A percentile compares a stretch with the other conserved stretches of the same genome.
Conservation (phyloP, 2,329 filamentous ascomycete genomes). For the Penicillium sumatraense region DNA sequence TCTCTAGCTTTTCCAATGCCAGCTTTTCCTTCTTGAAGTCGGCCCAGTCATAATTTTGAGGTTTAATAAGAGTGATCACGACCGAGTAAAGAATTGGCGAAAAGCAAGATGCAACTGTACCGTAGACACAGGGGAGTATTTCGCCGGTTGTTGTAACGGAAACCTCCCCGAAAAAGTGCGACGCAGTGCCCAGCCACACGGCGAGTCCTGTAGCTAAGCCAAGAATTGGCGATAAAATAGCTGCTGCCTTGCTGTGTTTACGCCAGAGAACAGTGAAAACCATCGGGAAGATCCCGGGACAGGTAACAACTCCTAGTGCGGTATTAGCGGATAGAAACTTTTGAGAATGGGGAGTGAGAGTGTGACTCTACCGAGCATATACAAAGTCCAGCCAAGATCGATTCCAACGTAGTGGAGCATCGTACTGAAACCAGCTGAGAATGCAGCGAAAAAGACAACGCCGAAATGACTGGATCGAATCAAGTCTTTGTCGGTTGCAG, state of each 20-base stretch:
- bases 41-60: constrained; percentile 49
- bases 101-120: constrained; percentile 58
- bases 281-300: constrained; percentile 59
- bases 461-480: constrained; percentile 59
- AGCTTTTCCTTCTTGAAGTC: constrained; percentile 42
- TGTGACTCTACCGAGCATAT: constrained; percentile 51
- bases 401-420: constrained; percentile 60
- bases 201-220: constrained; percentile 57
- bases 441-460: constrained; percentile 57
- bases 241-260: constrained; percentile 54
- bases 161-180: constrained; percentile 53
- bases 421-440: constrained; percentile 58
- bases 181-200: constrained; percentile 58
- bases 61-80: constrained; percentile 52
- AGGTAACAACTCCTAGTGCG: constrained; percentile 53
- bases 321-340: background rate
- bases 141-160: constrained; percentile 54
- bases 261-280: constrained; percentile 59
- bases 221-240: constrained; percentile 55
- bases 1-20: constrained; percentile 31
- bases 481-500: constrained; percentile 53
- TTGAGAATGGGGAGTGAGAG: background rate
- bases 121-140: constrained; percentile 58
- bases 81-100: constrained; percentile 58
- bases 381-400: constrained; percentile 59